These are phyloP conservation scores for Eucalyptus regnans DNA, from an alignment of 345 rosid species.

Conservation along the genomic window DNA sequence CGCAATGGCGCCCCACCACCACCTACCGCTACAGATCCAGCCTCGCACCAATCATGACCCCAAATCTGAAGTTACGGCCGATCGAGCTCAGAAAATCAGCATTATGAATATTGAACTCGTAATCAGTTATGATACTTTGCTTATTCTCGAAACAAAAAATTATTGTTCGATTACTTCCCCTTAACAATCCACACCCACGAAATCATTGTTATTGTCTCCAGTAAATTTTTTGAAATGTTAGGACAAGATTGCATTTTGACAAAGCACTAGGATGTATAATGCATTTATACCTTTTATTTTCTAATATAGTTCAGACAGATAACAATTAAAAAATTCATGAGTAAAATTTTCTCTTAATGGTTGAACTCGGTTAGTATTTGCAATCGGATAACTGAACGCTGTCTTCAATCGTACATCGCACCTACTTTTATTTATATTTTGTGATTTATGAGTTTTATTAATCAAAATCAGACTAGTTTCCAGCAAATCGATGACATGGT, in stretches of 20 bases:
- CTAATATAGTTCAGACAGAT: not conserved
- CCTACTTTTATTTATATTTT: not conserved
- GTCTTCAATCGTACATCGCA: not conserved
- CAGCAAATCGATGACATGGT: not conserved
- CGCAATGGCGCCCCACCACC: not conserved
- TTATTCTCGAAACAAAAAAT: not conserved
- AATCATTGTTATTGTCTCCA: not conserved
- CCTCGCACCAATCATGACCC: not conserved
- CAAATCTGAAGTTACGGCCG: not conserved
- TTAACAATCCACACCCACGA: not conserved
- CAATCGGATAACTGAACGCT: not conserved
- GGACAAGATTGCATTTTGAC: not conserved
- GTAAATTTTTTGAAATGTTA: not conserved
- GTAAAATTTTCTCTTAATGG: not conserved
- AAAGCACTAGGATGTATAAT: too few species aligned
- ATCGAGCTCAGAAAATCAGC: not conserved
- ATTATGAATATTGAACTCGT: not conserved
- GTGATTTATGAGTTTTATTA: not conserved
- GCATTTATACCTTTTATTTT: not conserved
- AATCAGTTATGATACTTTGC: rapidly evolving
- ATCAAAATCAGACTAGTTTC: not conserved
- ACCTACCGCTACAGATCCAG: not conserved
- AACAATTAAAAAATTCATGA: not conserved
- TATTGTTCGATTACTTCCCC: not conserved
- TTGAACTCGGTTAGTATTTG: not conserved